A percentile compares a stretch with the other conserved stretches of the same genome.
Conservation (phyloP, 2,329 filamentous ascomycete genomes). For the Colletotrichum tropicicola region DNA sequence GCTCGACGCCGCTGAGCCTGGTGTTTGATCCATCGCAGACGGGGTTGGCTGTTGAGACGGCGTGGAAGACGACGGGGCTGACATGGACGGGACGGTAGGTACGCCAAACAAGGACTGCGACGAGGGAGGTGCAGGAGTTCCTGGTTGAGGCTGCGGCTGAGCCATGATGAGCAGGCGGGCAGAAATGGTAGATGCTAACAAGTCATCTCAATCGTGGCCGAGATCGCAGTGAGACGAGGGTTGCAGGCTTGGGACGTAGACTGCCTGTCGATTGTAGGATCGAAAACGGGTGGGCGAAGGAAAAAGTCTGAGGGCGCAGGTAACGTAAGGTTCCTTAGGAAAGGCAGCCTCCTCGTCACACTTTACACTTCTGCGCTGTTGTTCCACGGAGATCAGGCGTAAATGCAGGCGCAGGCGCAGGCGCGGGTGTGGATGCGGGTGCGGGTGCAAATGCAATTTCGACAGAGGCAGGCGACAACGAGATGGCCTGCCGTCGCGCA, state of each 20-base stretch:
- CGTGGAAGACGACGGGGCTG: conserved; percentile 40
- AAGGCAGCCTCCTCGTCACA: no score
- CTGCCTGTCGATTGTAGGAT: not conserved
- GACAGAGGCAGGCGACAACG: conserved; percentile 4
- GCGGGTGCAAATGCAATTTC: conserved; percentile 3
- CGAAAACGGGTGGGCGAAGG: not conserved
- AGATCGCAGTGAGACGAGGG: not conserved
- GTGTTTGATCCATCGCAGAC: conserved; percentile 49
- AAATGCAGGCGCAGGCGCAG: not conserved
- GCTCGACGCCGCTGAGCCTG: conserved; percentile 61
- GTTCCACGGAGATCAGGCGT: not conserved
- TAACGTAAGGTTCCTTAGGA: no score
- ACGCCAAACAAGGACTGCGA: conserved; percentile 58
- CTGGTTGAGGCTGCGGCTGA: conserved; percentile 42
- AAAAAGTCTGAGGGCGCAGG: no score
- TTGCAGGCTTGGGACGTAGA: not conserved
- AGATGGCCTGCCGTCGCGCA: conserved; percentile 13
- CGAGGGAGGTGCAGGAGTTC: conserved; percentile 53
- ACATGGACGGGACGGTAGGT: conserved; percentile 37
- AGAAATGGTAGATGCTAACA: conserved; percentile 3
- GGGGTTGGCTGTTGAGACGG: conserved; percentile 31
- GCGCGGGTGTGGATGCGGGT: no score
- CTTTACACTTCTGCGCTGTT: not conserved
- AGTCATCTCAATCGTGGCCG: conserved; percentile 21
- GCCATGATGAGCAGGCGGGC: conserved; percentile 44